Conservation (phyloP, 1,284 basidiomycete genomes). For the Sanghuangporus sanghuang region DNA sequence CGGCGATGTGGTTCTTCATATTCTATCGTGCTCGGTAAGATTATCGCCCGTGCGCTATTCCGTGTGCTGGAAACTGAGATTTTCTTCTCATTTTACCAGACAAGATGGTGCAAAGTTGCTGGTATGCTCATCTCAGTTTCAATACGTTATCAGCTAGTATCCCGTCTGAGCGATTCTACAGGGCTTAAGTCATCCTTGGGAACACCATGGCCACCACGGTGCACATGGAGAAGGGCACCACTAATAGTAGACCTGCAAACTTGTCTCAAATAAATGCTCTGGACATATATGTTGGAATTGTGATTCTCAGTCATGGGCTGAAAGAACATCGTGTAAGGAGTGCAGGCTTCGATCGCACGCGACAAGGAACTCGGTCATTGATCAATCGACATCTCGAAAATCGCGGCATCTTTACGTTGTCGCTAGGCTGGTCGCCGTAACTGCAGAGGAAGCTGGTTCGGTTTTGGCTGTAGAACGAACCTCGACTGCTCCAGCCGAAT, state of each 20-base stretch:
- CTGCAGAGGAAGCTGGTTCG: too few species aligned
- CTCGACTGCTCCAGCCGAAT: too few species aligned
- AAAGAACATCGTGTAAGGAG: too few species aligned
- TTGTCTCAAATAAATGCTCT: not conserved
- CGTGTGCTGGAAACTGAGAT: not conserved
- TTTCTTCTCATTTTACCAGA: slow-evolving; percentile 21
- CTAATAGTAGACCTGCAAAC: not conserved
- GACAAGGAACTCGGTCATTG: too few species aligned
- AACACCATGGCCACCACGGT: slow-evolving; percentile 31
- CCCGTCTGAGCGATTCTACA: slow-evolving; percentile 20
- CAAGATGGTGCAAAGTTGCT: slow-evolving; percentile 43
- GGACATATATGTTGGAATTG: not conserved
- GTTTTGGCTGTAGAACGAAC: too few species aligned
- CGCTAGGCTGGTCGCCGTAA: too few species aligned
- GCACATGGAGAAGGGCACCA: slow-evolving; percentile 16
- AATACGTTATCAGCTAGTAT: not conserved
- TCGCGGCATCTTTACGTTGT: too few species aligned
- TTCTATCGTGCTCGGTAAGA: slow-evolving; percentile 89
- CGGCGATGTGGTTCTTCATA: slow-evolving; percentile 97
- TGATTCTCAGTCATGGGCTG: not conserved
- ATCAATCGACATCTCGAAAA: too few species aligned
- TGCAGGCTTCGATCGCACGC: too few species aligned
- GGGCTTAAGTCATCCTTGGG: slow-evolving; percentile 44
- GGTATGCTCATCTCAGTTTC: slow-evolving; percentile 26
- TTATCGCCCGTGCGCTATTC: not conserved